phyloP scores from a whole-genome alignment of 257 asterid species.

The Datura wrightii region DNA sequence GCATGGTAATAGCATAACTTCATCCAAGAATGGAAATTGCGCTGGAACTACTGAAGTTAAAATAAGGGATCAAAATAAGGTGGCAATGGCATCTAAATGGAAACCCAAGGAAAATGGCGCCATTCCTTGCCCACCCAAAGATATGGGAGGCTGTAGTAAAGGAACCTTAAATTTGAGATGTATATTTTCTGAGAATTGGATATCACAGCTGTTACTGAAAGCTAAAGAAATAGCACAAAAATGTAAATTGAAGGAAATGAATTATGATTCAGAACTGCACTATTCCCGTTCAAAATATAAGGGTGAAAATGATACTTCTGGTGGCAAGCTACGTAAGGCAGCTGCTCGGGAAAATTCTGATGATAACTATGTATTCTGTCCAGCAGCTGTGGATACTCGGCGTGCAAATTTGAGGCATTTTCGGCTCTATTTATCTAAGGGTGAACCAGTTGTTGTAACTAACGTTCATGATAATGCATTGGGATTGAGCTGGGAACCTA shows the following conservation, averaged over 20 bases:
- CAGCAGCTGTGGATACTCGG: slow-evolving; percentile 60
- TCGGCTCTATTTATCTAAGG: slow-evolving; percentile 76
- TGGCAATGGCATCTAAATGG: slow-evolving; percentile 45
- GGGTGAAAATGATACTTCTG: slow-evolving; percentile 35
- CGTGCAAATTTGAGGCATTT: slow-evolving; percentile 70
- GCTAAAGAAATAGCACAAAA: slow-evolving; percentile 49
- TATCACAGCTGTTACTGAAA: slow-evolving; percentile 53
- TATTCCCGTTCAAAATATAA: slow-evolving; percentile 52
- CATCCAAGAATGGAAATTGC: not conserved
- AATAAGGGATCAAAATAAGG: not conserved
- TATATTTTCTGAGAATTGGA: slow-evolving; percentile 42
- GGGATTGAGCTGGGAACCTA: slow-evolving; percentile 99
- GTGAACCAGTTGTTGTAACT: slow-evolving; percentile 88
- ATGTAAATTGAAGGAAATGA: slow-evolving; percentile 32
- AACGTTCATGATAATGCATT: slow-evolving; percentile 67
- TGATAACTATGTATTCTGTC: slow-evolving; percentile 74
- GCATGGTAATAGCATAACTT: slow-evolving; percentile 46
- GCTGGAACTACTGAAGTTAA: not conserved
- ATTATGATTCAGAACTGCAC: slow-evolving; percentile 35
- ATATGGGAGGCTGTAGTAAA: slow-evolving; percentile 65
- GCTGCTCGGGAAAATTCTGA: slow-evolving; percentile 60
- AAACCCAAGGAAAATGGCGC: slow-evolving; percentile 53
- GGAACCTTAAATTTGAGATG: slow-evolving; percentile 58
- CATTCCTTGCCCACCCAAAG: slow-evolving; percentile 61
- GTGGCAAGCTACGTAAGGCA: slow-evolving; percentile 53